These are phyloP conservation scores for Pharnaceum exiguum DNA, from an alignment of 148 eudicot genomes.

Conservation along the genomic window DNA sequence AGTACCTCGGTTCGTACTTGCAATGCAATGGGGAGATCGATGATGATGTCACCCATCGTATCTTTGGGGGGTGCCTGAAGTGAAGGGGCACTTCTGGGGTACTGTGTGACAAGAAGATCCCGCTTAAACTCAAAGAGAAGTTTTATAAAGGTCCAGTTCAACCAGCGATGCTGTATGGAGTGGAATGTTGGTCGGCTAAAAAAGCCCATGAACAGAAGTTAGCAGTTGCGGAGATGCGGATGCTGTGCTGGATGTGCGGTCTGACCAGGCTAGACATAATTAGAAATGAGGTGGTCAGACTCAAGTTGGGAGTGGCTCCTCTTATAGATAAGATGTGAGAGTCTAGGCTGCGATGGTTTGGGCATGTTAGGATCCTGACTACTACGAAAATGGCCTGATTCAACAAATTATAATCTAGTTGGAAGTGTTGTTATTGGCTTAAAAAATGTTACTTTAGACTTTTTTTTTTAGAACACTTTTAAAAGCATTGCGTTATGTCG, in stretches of 20 bases:
- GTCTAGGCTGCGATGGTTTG: background rate
- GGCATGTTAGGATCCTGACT: background rate
- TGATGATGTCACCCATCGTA: background rate
- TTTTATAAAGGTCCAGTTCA: background rate
- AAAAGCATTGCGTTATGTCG: too few species aligned
- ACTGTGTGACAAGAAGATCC: background rate
- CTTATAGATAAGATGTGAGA: background rate
- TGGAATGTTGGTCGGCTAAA: background rate
- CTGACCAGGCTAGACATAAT: background rate
- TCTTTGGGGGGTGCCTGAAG: background rate
- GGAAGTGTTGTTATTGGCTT: too few species aligned
- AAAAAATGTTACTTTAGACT: too few species aligned
- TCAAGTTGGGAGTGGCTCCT: background rate
- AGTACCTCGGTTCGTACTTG: background rate
- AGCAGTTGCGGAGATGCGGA: background rate
- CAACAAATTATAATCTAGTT: too few species aligned
- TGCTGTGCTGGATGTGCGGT: background rate
- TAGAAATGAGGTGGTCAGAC: background rate
- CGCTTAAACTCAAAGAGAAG: background rate
- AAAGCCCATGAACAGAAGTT: background rate
- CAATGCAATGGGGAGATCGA: background rate
- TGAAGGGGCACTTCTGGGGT: background rate
- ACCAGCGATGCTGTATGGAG: background rate
- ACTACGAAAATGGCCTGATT: too few species aligned
- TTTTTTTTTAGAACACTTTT: too few species aligned